These are phyloP conservation scores for Aureobasidium vineae DNA, from an alignment of 2,329 filamentous ascomycete genomes.

Conservation along the genomic window DNA sequence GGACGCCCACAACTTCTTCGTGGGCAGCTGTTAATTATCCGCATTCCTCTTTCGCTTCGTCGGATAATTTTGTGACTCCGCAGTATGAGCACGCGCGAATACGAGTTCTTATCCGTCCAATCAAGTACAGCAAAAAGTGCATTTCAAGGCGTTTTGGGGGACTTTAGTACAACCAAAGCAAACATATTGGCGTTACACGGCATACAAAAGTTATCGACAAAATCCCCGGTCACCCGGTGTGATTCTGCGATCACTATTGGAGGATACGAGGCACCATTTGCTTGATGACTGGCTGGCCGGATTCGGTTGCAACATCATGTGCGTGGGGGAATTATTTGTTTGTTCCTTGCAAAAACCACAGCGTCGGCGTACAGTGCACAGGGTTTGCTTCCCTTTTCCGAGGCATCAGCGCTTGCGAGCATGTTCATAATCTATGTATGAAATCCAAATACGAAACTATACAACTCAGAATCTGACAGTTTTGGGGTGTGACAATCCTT, in stretches of 20 bases:
- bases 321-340: background rate
- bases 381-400: background rate
- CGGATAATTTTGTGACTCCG: constrained; percentile 5
- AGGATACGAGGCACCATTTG: background rate
- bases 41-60: background rate
- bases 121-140: constrained; percentile 17
- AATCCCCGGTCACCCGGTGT: background rate
- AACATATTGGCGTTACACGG: constrained; percentile 16
- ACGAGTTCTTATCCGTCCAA: constrained; percentile 8
- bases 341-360: constrained; percentile 3
- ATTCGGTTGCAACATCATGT: background rate
- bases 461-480: background rate
- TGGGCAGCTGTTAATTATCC: constrained; percentile 28
- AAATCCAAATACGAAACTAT: background rate
- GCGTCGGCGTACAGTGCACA: constrained; percentile 9
- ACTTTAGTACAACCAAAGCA: background rate
- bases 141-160: constrained; percentile 12
- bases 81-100: background rate
- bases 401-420: background rate
- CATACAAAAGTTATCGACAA: constrained; percentile 1
- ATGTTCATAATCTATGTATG: background rate
- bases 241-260: background rate
- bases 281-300: background rate
- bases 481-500: background rate
- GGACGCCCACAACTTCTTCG: constrained; percentile 28